Percentiles rank a stretch among this genome's conserved stretches.
These are phyloP conservation scores for Pyricularia grisea DNA, from an alignment of 2,329 filamentous ascomycete species.

Conservation along the genomic window DNA sequence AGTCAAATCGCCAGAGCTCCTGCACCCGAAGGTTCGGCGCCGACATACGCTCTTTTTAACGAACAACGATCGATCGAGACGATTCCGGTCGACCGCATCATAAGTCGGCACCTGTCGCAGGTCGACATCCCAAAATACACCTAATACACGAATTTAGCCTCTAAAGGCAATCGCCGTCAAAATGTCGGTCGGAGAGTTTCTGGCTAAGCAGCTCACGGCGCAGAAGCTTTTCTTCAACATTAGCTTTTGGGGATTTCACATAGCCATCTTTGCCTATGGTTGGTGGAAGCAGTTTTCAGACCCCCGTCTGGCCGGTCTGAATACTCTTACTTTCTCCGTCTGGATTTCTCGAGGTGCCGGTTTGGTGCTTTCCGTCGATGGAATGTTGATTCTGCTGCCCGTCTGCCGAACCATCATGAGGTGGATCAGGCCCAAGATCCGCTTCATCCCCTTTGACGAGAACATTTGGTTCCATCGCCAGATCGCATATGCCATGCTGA, in stretches of 20 bases:
- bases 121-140: slow-evolving; percentile 38
- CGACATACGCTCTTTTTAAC: slow-evolving; percentile 1
- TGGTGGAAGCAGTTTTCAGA: slow-evolving; percentile 76
- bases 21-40: not conserved
- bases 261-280: slow-evolving; percentile 71
- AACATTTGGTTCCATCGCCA: slow-evolving; percentile 96
- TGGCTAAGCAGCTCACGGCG: slow-evolving; percentile 57
- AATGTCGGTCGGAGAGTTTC: slow-evolving; percentile 27
- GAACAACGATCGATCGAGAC: not conserved
- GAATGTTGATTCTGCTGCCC: slow-evolving; percentile 79
- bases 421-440: slow-evolving; percentile 75
- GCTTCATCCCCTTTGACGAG: slow-evolving; percentile 89
- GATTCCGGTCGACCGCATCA: not conserved
- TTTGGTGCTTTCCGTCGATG: slow-evolving; percentile 74
- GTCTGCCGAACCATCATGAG: slow-evolving; percentile 90
- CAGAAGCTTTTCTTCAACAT: slow-evolving; percentile 71
- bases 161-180: slow-evolving; percentile 23
- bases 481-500: slow-evolving; percentile 76
- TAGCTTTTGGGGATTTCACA: slow-evolving; percentile 72
- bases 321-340: slow-evolving; percentile 76
- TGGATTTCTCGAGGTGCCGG: slow-evolving; percentile 95
- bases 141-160: slow-evolving; percentile 18
- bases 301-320: slow-evolving; percentile 62
- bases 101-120: slow-evolving; percentile 33
- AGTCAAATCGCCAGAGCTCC: not conserved